Conservation (phyloP, 805 yeast genomes). For the Tetrapisispora nanseiensis region DNA sequence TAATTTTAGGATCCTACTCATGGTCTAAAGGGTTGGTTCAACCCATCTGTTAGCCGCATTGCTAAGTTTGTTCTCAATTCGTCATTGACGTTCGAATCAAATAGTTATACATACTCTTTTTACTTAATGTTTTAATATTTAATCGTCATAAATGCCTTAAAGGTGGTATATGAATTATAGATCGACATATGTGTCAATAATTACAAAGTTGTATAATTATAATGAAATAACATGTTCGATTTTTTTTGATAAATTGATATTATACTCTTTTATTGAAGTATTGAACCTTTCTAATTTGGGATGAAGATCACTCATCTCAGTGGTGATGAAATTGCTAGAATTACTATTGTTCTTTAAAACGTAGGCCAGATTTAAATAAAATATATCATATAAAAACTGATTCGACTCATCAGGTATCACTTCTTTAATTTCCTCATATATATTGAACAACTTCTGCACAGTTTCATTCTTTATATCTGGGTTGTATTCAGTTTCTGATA, state of each 20-base stretch:
- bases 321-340: constrained; percentile 1
- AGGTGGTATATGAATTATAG: too few relatives aligned
- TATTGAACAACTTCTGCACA: not conserved
- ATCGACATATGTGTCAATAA: not conserved
- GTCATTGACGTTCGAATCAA: too few relatives aligned
- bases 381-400: constrained; percentile 6
- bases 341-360: constrained; percentile 7
- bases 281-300: constrained; percentile 2
- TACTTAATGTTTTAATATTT: too few relatives aligned
- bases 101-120: too few relatives aligned
- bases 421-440: not conserved
- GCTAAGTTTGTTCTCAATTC: too few relatives aligned
- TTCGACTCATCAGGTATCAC: not conserved
- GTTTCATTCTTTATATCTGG: not conserved
- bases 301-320: not conserved
- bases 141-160: too few relatives aligned
- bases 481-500: not conserved
- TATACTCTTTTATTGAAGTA: not conserved
- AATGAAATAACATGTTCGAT: not conserved
- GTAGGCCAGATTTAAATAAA: constrained; percentile 12
- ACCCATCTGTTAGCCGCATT: constrained; percentile 12
- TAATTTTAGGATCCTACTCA: constrained; percentile 61
- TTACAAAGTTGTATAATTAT: not conserved
- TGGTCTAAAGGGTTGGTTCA: constrained; percentile 43
- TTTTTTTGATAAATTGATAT: constrained; percentile 2